phyloP scores from a whole-genome alignment of 495 filamentous ascomycete species.

The Penicillium psychrofluorescens region DNA sequence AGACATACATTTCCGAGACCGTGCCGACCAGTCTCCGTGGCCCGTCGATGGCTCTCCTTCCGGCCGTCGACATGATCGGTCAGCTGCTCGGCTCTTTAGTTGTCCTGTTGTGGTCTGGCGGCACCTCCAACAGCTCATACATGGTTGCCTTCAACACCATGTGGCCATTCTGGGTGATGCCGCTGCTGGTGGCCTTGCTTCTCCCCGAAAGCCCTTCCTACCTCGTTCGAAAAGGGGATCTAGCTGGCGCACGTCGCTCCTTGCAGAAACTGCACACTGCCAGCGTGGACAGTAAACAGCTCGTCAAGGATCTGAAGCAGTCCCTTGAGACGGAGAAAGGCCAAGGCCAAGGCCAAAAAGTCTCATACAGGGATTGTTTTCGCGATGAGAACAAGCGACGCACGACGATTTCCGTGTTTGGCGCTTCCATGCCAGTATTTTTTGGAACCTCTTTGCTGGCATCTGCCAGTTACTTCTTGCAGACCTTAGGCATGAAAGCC shows the following conservation, averaged over 20 bases:
- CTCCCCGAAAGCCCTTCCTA: neutral
- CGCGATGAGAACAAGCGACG: constrained; percentile 35
- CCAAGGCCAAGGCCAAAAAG: constrained; percentile 1
- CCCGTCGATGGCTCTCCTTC: constrained; percentile 32
- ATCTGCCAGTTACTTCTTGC: constrained; percentile 27
- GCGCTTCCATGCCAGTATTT: constrained; percentile 16
- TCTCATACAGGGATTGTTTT: constrained; percentile 36
- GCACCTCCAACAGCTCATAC: constrained; percentile 5
- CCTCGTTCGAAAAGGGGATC: neutral
- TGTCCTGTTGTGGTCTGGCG: constrained; percentile 18
- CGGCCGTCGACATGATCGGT: constrained; percentile 34
- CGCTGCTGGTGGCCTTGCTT: neutral
- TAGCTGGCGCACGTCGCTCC: neutral
- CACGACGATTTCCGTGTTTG: constrained; percentile 41
- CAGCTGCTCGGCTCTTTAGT: constrained; percentile 35
- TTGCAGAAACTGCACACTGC: constrained; percentile 4
- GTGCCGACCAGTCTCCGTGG: constrained; percentile 32
- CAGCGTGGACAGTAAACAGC: neutral
- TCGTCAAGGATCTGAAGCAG: constrained; percentile 5
- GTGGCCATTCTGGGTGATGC: constrained; percentile 12
- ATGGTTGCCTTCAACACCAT: constrained; percentile 18
- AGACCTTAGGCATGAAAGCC: constrained; percentile 23
- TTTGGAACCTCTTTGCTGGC: constrained; percentile 23
- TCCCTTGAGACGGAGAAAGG: constrained; percentile 15
- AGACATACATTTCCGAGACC: constrained; percentile 41